Evolutionary conservation across 768 basidiomycete species (phyloP), one percentile per base, ranked within the genome.

Genomic region (Trametes cinnabarina): DNA sequence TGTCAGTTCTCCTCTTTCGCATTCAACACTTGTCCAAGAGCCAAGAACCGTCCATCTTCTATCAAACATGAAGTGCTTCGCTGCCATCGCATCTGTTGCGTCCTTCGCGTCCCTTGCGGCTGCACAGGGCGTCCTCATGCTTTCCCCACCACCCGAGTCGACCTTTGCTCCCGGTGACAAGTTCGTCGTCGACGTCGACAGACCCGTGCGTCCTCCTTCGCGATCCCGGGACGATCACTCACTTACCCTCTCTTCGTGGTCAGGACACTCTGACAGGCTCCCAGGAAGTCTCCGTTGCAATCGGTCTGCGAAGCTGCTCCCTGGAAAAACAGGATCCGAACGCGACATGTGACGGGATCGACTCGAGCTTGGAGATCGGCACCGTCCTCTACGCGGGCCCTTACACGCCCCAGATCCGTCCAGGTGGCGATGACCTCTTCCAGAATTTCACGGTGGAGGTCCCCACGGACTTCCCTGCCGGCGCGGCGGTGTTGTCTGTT

Each of bases 251-350:
- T 23, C 20, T 4, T 15, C n/a, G n/a, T n/a, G n/a, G 3, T 4
- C 57, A 72, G 65, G 65, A 66, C 62, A 65, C 66, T 9, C 66
- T 73, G 5, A 66, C 69, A 1, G 54, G 61, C 49, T 72, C 71
- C 4, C 53, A 58, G 9, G 73, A 76, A 34, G 71, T 74, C 22
- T 71, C 66, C 5, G 50, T 75, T 35, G 71, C 71, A 39, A 72
- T 76, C 51, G 69, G 66, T 1, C 43, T 72, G 35, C 30, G 51
- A 17, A 55, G 60, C 22, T 74, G 73, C 63, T 41, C 61, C 10
- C 44, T 30, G 14, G 1, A 39, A n/a, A 6, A 28, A 2, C 51
- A 52, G 39, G 46, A 35, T n/a, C 23, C 43, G 5, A 35, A 25
- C 22, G 61, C 32, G 22, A 34, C 42, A 46, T 69, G 68, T 58